phyloP scores from a whole-genome alignment of 768 basidiomycete genomes.

The Mycena leptocephala region DNA sequence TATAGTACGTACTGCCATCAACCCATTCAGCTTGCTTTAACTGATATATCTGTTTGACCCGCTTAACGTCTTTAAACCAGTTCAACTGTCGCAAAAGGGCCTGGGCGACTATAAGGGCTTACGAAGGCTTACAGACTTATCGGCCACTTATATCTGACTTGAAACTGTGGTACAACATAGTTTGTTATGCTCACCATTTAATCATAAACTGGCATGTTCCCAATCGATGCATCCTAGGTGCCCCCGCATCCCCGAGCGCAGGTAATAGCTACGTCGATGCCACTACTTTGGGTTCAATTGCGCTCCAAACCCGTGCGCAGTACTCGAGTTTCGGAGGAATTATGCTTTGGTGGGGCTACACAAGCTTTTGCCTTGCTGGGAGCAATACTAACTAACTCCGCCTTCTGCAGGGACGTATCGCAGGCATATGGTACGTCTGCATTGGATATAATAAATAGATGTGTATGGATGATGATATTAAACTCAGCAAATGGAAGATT shows the following conservation, averaged over 20 bases:
- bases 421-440: constrained; percentile 26
- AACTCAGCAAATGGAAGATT: constrained; percentile 48
- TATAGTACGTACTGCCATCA: too few relatives aligned
- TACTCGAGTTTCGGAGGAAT: constrained; percentile 76
- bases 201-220: constrained; percentile 35
- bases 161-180: too few relatives aligned
- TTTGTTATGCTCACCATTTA: constrained; percentile 43
- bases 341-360: constrained; percentile 66
- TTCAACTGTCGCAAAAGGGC: too few relatives aligned
- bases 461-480: neutral
- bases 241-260: constrained; percentile 66
- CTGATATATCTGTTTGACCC: too few relatives aligned
- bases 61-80: too few relatives aligned
- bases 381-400: too few relatives aligned
- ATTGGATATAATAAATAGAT: too few relatives aligned
- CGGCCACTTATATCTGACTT: too few relatives aligned
- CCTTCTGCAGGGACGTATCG: constrained; percentile 21
- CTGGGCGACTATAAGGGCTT: too few relatives aligned
- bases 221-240: constrained; percentile 60
- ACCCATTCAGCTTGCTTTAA: too few relatives aligned
- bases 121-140: too few relatives aligned
- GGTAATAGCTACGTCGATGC: constrained; percentile 66
- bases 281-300: constrained; percentile 59
- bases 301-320: constrained; percentile 59
- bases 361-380: too few relatives aligned